Percentiles rank a stretch among this genome's conserved stretches.
Conservation (phyloP, 352 stramenopile species). For the Phytophthora pluvialis region DNA sequence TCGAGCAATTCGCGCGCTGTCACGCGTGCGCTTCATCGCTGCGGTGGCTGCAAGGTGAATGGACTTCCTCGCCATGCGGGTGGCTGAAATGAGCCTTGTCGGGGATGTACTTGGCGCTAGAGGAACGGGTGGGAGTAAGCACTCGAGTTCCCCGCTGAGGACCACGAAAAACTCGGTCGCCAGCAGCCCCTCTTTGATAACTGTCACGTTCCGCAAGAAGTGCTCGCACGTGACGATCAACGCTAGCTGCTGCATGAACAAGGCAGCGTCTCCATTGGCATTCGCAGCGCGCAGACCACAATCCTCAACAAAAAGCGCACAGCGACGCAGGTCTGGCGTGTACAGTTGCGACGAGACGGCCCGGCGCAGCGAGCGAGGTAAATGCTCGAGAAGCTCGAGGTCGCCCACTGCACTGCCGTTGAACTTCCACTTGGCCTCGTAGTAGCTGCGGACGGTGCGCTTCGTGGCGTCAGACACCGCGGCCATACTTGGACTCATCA, state of each 20-base stretch:
- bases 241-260: constrained; percentile 45
- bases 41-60: constrained; percentile 26
- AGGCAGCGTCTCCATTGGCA: constrained; percentile 19
- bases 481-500: constrained; percentile 47
- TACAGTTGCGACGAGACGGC: constrained; percentile 45
- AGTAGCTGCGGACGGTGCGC: constrained; percentile 62
- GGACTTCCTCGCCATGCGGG: constrained; percentile 18
- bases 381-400: constrained; percentile 51
- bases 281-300: constrained; percentile 6
- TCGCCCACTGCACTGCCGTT: constrained; percentile 66
- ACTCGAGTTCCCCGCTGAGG: constrained; percentile 63
- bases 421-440: constrained; percentile 76
- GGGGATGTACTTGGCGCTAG: neutral
- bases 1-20: constrained; percentile 26
- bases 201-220: constrained; percentile 61
- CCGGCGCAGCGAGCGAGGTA: constrained; percentile 55
- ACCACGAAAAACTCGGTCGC: constrained; percentile 67
- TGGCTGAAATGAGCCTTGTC: constrained; percentile 8
- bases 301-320: constrained; percentile 36
- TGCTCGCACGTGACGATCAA: constrained; percentile 58
- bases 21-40: constrained; percentile 29
- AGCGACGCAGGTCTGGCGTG: constrained; percentile 40
- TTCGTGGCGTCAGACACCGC: constrained; percentile 59
- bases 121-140: constrained; percentile 47
- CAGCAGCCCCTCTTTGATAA: constrained; percentile 60